Base-by-base conservation (phyloP, 495 filamentous ascomycete species). In the Tuber indicum region DNA sequence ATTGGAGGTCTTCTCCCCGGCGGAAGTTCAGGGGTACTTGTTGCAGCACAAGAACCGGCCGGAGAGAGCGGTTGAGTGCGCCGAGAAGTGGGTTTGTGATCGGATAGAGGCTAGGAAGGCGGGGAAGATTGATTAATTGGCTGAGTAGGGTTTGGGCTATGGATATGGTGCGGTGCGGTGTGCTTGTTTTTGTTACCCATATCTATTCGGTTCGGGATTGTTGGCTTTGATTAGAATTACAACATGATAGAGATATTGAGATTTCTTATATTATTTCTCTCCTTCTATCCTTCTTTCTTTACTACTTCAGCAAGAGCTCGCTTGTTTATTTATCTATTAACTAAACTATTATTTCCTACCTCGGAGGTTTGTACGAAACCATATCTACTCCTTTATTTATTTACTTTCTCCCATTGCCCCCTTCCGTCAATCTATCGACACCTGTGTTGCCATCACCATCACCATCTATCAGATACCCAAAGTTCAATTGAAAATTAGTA, bases 21-120 rank as follows among this genome's bases (percentile, higher is more conserved):
- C 91, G 6, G 90, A 93, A 82, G 88, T 94, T 70, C 91, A 93
- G 82, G 90, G 90, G 3, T 92, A 89, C 81, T 82, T 93, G 42
- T 83, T 93, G 26, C 90, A 88, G 79, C 84, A 90, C 71, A 91
- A 91, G 84, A 90, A 89, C 81, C 85, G 86, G 58, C 91, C 91
- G 23, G 83, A 85, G 47, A 84, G 85, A 72, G 91, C 91, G 44
- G 76, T 91, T n/a, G 83, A 82, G 26, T 87, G 90, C 77, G 88
- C 88, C 0, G 86, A 84, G 39, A 78, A 43, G 19, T 93, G 91
- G 91, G 87, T 87, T 7, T 84, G 85, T 32, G 86, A 84, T 36
- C 75, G 36, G 41, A 44, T 80, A 10, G 77, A 79, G 42, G 78
- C 78, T 21, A 79, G 58, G 46, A 70, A 66, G 26, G 26, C 71